These are phyloP conservation scores for Aspergillus quadricinctus DNA, from an alignment of 2,329 filamentous ascomycete species.

Conservation along the genomic window DNA sequence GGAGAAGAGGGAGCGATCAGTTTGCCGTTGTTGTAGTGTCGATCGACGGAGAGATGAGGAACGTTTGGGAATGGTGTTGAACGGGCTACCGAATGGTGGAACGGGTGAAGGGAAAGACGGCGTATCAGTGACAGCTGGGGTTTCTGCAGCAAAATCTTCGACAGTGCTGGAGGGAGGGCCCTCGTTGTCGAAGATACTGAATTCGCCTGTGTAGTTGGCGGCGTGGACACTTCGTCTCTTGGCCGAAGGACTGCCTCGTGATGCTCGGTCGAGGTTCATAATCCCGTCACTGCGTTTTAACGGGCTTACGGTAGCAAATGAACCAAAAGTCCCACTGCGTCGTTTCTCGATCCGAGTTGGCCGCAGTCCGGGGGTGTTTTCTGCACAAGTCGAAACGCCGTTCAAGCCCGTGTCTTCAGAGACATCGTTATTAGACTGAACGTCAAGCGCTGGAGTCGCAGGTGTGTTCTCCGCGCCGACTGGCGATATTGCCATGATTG, in stretches of 20 bases:
- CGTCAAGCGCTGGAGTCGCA: slow-evolving; percentile 26
- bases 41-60: slow-evolving; percentile 78
- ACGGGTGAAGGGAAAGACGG: slow-evolving; percentile 26
- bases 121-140: slow-evolving; percentile 23
- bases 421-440: slow-evolving; percentile 18
- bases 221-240: slow-evolving; percentile 87
- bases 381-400: slow-evolving; percentile 31
- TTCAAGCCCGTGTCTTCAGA: slow-evolving; percentile 30
- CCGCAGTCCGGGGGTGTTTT: slow-evolving; percentile 30
- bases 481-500: slow-evolving; percentile 28
- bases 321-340: slow-evolving; percentile 44
- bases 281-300: slow-evolving; percentile 87
- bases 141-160: slow-evolving; percentile 26
- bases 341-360: slow-evolving; percentile 46
- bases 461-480: slow-evolving; percentile 46
- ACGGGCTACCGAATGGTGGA: slow-evolving; percentile 42
- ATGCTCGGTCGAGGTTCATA: slow-evolving; percentile 78
- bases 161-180: slow-evolving; percentile 18
- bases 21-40: slow-evolving; percentile 78
- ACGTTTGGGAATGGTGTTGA: slow-evolving; percentile 58
- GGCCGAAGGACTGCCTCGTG: slow-evolving; percentile 77
- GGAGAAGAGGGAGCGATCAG: slow-evolving; percentile 58
- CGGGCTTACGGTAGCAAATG: slow-evolving; percentile 65
- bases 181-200: slow-evolving; percentile 69
- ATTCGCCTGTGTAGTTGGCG: slow-evolving; percentile 58